Conservation (phyloP, 768 basidiomycete species). For the Tricholoma sp. region DNA sequence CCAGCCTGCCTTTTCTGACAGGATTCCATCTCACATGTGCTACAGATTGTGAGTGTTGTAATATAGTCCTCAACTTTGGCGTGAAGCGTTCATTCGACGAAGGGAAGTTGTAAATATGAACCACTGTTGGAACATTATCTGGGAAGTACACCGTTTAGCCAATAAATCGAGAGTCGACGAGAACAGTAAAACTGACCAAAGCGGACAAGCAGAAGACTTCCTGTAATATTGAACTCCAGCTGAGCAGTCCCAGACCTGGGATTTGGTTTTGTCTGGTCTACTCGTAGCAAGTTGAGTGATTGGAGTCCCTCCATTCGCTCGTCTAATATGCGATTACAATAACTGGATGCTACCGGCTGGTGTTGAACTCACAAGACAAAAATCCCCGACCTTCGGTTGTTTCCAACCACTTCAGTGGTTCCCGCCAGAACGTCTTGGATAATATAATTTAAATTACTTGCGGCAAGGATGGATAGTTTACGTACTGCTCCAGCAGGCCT, state of each 20-base stretch:
- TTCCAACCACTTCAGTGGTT: slow-evolving; percentile 81
- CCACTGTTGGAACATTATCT: slow-evolving; percentile 60
- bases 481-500: slow-evolving; percentile 59
- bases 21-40: slow-evolving; percentile 79
- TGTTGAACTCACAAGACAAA: slow-evolving; percentile 60
- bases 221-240: slow-evolving; percentile 78
- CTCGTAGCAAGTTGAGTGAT: slow-evolving; percentile 41
- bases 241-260: slow-evolving; percentile 67
- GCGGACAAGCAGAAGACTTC: slow-evolving; percentile 66
- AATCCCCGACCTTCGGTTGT: slow-evolving; percentile 82
- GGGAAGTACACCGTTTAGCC: background rate
- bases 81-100: slow-evolving; percentile 48
- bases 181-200: slow-evolving; percentile 46
- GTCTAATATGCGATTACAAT: slow-evolving; percentile 34
- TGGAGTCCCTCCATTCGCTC: slow-evolving; percentile 58
- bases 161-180: background rate
- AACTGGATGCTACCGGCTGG: background rate
- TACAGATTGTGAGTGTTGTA: slow-evolving; percentile 62
- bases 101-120: slow-evolving; percentile 74
- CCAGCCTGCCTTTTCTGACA: slow-evolving; percentile 66
- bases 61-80: slow-evolving; percentile 59
- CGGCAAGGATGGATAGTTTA: slow-evolving; percentile 2
- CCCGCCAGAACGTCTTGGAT: slow-evolving; percentile 73
- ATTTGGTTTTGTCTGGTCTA: slow-evolving; percentile 56
- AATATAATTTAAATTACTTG: background rate